phyloP scores from a whole-genome alignment of 495 filamentous ascomycete species.

The Letharia lupina region DNA sequence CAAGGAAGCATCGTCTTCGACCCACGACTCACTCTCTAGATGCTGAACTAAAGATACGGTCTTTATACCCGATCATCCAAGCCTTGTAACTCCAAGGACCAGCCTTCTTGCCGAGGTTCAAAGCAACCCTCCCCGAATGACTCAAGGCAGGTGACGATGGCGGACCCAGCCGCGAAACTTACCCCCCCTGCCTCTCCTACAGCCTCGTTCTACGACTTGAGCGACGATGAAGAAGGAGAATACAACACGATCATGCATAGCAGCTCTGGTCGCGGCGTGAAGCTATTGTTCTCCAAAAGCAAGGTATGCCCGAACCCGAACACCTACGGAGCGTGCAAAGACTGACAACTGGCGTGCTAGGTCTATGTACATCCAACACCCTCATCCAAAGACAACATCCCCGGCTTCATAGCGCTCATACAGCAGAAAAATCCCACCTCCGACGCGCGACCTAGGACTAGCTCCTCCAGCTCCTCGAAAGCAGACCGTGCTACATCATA shows the following conservation, averaged over 20 bases:
- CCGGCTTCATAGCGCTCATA: constrained; percentile 89
- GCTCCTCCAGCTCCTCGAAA: constrained; percentile 44
- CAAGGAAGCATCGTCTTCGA: neutral
- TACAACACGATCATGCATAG: constrained; percentile 93
- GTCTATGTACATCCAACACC: constrained; percentile 97
- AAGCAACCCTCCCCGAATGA: constrained; percentile 9
- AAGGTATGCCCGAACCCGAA: constrained; percentile 50
- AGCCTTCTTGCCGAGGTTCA: neutral
- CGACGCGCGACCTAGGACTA: constrained; percentile 17
- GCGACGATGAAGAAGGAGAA: constrained; percentile 90
- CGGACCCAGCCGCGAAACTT: constrained; percentile 23
- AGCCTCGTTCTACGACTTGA: constrained; percentile 91
- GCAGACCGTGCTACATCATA: constrained; percentile 47
- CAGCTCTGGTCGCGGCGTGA: constrained; percentile 73
- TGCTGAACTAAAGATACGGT: neutral
- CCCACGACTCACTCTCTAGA: neutral
- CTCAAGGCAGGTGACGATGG: constrained; percentile 18
- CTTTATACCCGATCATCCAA: neutral
- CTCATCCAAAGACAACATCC: constrained; percentile 88
- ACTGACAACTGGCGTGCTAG: constrained; percentile 36
- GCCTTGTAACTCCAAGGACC: neutral
- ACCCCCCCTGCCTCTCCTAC: constrained; percentile 56
- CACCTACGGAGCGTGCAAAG: constrained; percentile 10
- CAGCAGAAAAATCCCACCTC: constrained; percentile 67
- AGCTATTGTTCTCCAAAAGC: constrained; percentile 94